Conservation (phyloP, 306 rosid genomes). For the Cicer chorassanicum region DNA sequence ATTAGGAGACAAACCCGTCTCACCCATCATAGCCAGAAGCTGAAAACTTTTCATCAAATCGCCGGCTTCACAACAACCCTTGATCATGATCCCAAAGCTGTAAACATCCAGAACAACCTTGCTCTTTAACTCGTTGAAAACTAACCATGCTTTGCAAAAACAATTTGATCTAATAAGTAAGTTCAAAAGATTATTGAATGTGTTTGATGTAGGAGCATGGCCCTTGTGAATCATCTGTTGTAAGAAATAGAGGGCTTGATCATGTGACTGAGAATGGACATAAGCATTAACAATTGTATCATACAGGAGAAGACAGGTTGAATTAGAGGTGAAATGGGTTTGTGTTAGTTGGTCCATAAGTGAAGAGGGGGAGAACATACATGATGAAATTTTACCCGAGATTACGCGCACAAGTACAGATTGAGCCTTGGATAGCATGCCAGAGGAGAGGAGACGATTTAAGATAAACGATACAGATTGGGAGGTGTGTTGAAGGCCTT, state of each 20-base stretch:
- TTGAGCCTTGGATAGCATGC: slow-evolving; percentile 54
- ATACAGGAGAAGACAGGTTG: slow-evolving; percentile 36
- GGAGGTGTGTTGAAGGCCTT: slow-evolving; percentile 55
- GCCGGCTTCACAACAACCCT: slow-evolving; percentile 69
- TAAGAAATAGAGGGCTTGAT: slow-evolving; percentile 59
- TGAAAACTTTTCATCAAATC: slow-evolving; percentile 64
- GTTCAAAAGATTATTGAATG: slow-evolving; percentile 62
- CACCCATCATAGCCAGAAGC: slow-evolving; percentile 59
- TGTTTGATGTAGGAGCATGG: slow-evolving; percentile 55
- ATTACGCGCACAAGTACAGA: slow-evolving; percentile 58
- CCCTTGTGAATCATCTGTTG: slow-evolving; percentile 57
- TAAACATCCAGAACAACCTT: slow-evolving; percentile 56
- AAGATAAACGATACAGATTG: slow-evolving; percentile 60
- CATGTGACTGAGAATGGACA: slow-evolving; percentile 55
- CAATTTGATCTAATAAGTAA: slow-evolving; percentile 54
- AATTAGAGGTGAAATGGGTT: slow-evolving; percentile 33
- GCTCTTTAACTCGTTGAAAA: slow-evolving; percentile 55
- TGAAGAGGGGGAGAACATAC: slow-evolving; percentile 53
- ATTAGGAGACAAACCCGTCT: slow-evolving; percentile 59
- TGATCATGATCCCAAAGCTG: slow-evolving; percentile 78
- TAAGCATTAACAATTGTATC: slow-evolving; percentile 67
- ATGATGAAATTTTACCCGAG: slow-evolving; percentile 56
- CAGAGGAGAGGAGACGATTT: slow-evolving; percentile 55
- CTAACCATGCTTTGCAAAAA: slow-evolving; percentile 59
- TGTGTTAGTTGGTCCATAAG: slow-evolving; percentile 56